Evolutionary conservation across 805 yeast species (phyloP).

Genomic region (Candida saitoana): DNA sequence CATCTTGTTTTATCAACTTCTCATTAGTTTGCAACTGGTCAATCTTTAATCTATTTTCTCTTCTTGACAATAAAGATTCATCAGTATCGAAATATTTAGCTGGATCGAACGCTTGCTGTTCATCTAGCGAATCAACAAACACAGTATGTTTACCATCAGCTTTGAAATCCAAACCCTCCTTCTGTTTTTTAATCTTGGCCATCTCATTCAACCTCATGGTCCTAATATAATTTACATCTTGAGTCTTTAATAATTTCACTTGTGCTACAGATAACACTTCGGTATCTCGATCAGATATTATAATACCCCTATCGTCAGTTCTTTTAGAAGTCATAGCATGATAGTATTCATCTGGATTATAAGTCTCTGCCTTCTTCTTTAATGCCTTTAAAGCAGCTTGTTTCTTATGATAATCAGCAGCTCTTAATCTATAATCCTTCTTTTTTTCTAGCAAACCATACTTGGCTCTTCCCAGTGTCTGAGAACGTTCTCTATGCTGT

Average conservation of each 20-base stretch:
- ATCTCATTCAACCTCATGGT: slow-evolving; percentile 70
- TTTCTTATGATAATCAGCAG: slow-evolving; percentile 54
- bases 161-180: slow-evolving; percentile 45
- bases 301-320: slow-evolving; percentile 68
- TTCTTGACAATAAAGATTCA: slow-evolving; percentile 51
- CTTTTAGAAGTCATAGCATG: slow-evolving; percentile 79
- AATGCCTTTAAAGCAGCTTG: slow-evolving; percentile 66
- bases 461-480: slow-evolving; percentile 66
- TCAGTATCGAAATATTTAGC: slow-evolving; percentile 70
- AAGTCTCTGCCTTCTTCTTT: slow-evolving; percentile 62
- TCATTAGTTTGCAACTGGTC: slow-evolving; percentile 52
- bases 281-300: slow-evolving; percentile 61
- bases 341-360: slow-evolving; percentile 94
- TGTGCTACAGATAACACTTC: slow-evolving; percentile 67
- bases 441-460: slow-evolving; percentile 92
- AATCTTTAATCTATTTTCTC: slow-evolving; percentile 67
- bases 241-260: slow-evolving; percentile 79
- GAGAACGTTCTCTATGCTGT: slow-evolving; percentile 93
- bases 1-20: slow-evolving; percentile 25
- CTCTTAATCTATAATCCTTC: slow-evolving; percentile 47
- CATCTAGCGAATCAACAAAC: slow-evolving; percentile 65
- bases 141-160: slow-evolving; percentile 78
- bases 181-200: slow-evolving; percentile 56
- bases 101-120: slow-evolving; percentile 57
- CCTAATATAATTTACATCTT: slow-evolving; percentile 82